Percentiles rank a stretch among this genome's conserved stretches.
Conservation (phyloP, 495 filamentous ascomycete genomes). For the Neurospora discreta region DNA sequence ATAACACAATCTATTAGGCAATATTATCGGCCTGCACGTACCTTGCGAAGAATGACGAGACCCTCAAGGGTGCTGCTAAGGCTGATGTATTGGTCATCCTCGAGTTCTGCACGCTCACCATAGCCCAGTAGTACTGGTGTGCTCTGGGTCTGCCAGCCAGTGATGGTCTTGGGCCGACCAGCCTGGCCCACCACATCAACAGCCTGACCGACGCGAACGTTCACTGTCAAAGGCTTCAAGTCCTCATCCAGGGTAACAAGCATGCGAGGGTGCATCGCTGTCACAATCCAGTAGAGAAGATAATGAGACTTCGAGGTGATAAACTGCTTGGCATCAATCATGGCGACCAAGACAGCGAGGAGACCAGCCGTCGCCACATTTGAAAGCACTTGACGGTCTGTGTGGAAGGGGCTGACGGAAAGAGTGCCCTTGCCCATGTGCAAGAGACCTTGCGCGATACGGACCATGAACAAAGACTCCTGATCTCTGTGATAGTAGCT, state of each 20-base stretch:
- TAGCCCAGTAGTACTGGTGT: conserved; percentile 88
- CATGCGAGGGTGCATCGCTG: conserved; percentile 95
- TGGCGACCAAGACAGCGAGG: conserved; percentile 76
- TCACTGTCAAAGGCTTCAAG: conserved; percentile 85
- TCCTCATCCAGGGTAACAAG: conserved; percentile 92
- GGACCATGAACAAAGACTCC: conserved; percentile 95
- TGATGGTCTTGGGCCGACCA: conserved; percentile 95
- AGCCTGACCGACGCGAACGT: conserved; percentile 93
- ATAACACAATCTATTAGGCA: not conserved
- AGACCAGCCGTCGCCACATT: conserved; percentile 83
- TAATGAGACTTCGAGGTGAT: conserved; percentile 84
- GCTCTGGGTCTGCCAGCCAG: conserved; percentile 98
- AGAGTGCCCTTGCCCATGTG: conserved; percentile 99
- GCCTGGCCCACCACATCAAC: conserved; percentile 98
- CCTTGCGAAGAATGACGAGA: conserved; percentile 92
- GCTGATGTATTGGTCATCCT: conserved; percentile 94
- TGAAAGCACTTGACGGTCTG: conserved; percentile 89
- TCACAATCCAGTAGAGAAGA: conserved; percentile 92
- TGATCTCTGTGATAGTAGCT: conserved; percentile 97
- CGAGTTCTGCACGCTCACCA: conserved; percentile 90
- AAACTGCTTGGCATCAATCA: conserved; percentile 94
- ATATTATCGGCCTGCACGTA: conserved; percentile 27
- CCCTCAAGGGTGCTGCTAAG: conserved; percentile 87
- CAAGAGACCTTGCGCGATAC: conserved; percentile 91
- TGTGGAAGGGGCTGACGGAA: conserved; percentile 94